Conservation (phyloP, 345 rosid genomes). For the Syzygium jambos region DNA sequence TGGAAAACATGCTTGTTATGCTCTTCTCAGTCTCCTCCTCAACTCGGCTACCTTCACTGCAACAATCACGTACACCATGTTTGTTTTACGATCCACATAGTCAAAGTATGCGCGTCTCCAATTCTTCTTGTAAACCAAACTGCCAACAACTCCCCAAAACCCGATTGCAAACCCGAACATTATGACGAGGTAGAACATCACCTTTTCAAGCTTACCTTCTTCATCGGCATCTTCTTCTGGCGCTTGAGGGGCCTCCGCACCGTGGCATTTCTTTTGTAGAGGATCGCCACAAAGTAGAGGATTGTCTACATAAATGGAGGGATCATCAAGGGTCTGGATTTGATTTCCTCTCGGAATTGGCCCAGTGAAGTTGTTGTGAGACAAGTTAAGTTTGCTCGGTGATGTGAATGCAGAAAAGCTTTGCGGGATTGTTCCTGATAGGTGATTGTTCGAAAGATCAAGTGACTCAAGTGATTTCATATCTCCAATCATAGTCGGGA, state of each 20-base stretch:
- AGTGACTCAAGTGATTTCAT: not conserved
- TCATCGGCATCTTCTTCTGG: not conserved
- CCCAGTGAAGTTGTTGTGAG: slow-evolving; percentile 1
- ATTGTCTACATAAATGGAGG: not conserved
- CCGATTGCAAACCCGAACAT: not conserved
- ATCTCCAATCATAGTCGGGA: not conserved
- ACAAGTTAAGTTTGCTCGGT: not conserved
- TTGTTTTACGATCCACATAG: not conserved
- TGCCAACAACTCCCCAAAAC: slow-evolving; percentile 2
- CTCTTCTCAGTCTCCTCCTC: not conserved
- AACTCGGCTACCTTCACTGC: not conserved
- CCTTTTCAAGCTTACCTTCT: not conserved
- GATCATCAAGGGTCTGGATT: not conserved
- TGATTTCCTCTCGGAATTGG: not conserved
- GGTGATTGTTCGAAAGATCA: not conserved
- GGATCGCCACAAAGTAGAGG: not conserved
- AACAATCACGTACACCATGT: not conserved
- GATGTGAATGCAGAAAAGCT: not conserved
- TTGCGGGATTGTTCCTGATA: not conserved
- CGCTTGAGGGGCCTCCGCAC: not conserved
- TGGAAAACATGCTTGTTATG: not conserved
- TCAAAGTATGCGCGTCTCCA: not conserved
- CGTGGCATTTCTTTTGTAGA: not conserved
- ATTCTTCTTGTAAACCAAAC: not conserved
- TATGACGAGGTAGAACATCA: not conserved